phyloP scores from a whole-genome alignment of 495 filamentous ascomycete species.

The Tuber microsphaerosporum region DNA sequence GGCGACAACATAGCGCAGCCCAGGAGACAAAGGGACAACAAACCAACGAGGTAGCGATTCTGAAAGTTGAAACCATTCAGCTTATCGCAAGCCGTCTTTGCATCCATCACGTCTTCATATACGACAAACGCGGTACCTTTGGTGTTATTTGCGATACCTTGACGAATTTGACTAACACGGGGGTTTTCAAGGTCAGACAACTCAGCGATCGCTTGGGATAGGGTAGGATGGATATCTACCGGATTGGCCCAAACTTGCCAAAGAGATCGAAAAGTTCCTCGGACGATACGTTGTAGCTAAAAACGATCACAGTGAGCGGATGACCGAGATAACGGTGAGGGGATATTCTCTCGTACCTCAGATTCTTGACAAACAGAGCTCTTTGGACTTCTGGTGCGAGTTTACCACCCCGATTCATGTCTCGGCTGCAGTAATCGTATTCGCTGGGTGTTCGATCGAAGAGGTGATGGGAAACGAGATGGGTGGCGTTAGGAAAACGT shows the following conservation, averaged over 20 bases:
- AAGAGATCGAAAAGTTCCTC: conserved; percentile 93
- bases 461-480: conserved; percentile 13
- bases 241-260: conserved; percentile 86
- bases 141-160: conserved; percentile 93
- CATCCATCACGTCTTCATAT: conserved; percentile 98
- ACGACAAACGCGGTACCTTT: conserved; percentile 98
- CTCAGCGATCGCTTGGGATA: conserved; percentile 19
- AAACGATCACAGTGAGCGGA: background rate
- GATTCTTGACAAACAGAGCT: conserved; percentile 97
- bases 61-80: conserved; percentile 99
- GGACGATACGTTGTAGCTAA: conserved; percentile 87
- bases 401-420: conserved; percentile 76
- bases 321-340: conserved; percentile 28
- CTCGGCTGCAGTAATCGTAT: conserved; percentile 41
- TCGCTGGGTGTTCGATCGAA: conserved; percentile 6
- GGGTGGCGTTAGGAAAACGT: conserved; percentile 10
- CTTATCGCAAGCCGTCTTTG: conserved; percentile 97
- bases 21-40: conserved; percentile 40
- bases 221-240: conserved; percentile 51
- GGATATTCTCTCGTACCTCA: conserved; percentile 58
- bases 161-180: conserved; percentile 78
- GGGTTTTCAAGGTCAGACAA: conserved; percentile 17
- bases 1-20: background rate
- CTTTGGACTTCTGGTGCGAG: conserved; percentile 87
- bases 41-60: conserved; percentile 98